A percentile compares a stretch with the other conserved stretches of the same genome.
phyloP scores from a whole-genome alignment of 163 green algal genomes.

The Picocystis sp. region DNA sequence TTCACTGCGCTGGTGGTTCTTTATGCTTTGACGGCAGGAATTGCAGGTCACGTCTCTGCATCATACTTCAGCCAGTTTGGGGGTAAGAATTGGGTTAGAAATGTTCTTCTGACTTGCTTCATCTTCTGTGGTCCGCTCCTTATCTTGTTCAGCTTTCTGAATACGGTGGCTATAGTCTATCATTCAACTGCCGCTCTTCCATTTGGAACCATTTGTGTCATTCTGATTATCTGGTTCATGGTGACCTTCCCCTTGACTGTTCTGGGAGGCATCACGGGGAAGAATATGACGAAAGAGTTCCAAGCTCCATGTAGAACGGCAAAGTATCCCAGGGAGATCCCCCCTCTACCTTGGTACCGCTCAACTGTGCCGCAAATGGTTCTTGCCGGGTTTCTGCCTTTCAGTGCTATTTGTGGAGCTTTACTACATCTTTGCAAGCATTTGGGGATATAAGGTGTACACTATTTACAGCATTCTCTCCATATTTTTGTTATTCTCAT shows the following conservation, averaged over 20 bases:
- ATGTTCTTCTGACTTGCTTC: slow-evolving; percentile 65
- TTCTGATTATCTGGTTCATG: slow-evolving; percentile 71
- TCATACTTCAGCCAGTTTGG: slow-evolving; percentile 65
- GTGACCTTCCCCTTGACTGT: slow-evolving; percentile 90
- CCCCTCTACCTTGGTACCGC: slow-evolving; percentile 85
- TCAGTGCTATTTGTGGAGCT: slow-evolving; percentile 98
- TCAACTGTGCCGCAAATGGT: slow-evolving; percentile 71
- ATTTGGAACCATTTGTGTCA: slow-evolving; percentile 35
- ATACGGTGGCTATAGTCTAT: slow-evolving; percentile 77
- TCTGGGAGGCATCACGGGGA: slow-evolving; percentile 77
- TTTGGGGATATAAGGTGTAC: slow-evolving; percentile 98
- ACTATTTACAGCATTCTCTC: slow-evolving; percentile 89
- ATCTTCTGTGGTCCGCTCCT: slow-evolving; percentile 87
- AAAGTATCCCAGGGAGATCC: slow-evolving; percentile 79
- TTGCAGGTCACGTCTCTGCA: slow-evolving; percentile 67
- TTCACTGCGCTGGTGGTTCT: slow-evolving; percentile 73
- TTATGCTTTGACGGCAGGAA: slow-evolving; percentile 76
- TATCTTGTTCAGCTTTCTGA: slow-evolving; percentile 63
- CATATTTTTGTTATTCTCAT: slow-evolving; percentile 88
- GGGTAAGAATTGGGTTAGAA: slow-evolving; percentile 73
- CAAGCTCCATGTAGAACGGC: slow-evolving; percentile 61
- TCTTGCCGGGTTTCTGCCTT: slow-evolving; percentile 94
- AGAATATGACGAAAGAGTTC: slow-evolving; percentile 53
- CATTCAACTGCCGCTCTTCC: slow-evolving; percentile 30
- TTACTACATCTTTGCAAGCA: slow-evolving; percentile 97